Percentiles rank a stretch among this genome's conserved stretches.
phyloP scores from a whole-genome alignment of 768 basidiomycete species.

The Daedaleopsis nitida region DNA sequence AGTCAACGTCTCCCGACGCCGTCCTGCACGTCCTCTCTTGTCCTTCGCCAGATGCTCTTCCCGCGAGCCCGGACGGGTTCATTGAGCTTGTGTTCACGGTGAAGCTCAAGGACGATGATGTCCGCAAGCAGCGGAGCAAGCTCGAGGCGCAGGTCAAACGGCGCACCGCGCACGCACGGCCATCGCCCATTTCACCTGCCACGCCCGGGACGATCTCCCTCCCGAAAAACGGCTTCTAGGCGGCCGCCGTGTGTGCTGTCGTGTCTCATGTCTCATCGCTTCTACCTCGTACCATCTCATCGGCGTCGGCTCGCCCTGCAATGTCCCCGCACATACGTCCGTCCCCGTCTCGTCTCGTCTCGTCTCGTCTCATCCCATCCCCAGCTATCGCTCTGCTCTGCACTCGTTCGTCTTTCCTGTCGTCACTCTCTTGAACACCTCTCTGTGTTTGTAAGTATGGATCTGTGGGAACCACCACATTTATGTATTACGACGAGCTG shows the following conservation, averaged over 20 bases:
- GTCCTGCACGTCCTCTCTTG: conserved; percentile 50
- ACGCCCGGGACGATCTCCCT: conserved; percentile 17
- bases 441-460: too few species aligned
- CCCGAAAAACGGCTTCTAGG: conserved; percentile 11
- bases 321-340: not conserved
- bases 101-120: conserved; percentile 79
- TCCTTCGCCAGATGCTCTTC: conserved; percentile 56
- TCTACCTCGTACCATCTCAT: not conserved
- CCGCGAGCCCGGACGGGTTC: conserved; percentile 61
- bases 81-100: conserved; percentile 61
- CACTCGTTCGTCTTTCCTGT: not conserved
- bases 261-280: not conserved
- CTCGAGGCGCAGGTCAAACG: conserved; percentile 74
- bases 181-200: conserved; percentile 15
- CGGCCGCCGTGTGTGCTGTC: too few species aligned
- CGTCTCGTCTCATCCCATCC: too few species aligned
- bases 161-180: conserved; percentile 44
- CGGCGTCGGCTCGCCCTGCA: not conserved
- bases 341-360: not conserved
- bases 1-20: conserved; percentile 47
- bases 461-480: too few species aligned
- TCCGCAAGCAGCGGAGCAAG: conserved; percentile 74
- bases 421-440: not conserved
- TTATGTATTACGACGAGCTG: too few species aligned
- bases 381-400: not conserved